These are phyloP conservation scores for Mucor saturninus DNA, from an alignment of 371 early-diverging fungal genomes.

Conservation along the genomic window DNA sequence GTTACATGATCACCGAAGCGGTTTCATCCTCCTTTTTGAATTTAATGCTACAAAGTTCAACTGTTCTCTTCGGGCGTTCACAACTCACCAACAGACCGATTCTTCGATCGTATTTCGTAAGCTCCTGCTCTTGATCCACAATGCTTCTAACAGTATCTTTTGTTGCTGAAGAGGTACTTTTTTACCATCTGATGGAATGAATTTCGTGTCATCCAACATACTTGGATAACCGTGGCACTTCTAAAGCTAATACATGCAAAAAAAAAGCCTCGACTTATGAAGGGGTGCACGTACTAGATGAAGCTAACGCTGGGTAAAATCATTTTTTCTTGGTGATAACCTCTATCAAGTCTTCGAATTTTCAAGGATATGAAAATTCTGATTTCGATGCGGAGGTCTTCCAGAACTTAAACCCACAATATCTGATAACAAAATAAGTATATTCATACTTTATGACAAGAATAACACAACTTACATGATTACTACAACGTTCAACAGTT, in stretches of 20 bases:
- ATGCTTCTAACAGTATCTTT: constrained; percentile 19
- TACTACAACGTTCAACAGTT: constrained; percentile 18
- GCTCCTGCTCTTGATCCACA: constrained; percentile 12
- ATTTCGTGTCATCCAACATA: constrained; percentile 17
- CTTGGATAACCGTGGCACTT: too few species aligned
- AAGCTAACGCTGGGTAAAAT: too few species aligned
- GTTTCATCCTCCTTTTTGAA: constrained; percentile 25
- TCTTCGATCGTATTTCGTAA: constrained; percentile 16
- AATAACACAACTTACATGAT: constrained; percentile 22
- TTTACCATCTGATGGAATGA: constrained; percentile 20
- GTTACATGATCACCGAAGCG: constrained; percentile 12
- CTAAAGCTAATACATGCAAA: too few species aligned
- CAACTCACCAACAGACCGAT: constrained; percentile 16
- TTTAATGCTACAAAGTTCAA: constrained; percentile 24
- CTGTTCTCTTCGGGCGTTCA: constrained; percentile 9
- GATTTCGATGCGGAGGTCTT: constrained; percentile 13
- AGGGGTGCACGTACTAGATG: too few species aligned
- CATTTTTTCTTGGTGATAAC: not conserved
- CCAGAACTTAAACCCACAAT: constrained; percentile 14
- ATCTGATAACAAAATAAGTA: constrained; percentile 13
- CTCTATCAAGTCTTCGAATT: constrained; percentile 22
- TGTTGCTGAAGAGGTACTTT: constrained; percentile 18
- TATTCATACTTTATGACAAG: constrained; percentile 5
- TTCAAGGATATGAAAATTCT: constrained; percentile 14
- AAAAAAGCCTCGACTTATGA: too few species aligned